Conservation (phyloP, 1,139 yeast species). For the Spathaspora sp. region DNA sequence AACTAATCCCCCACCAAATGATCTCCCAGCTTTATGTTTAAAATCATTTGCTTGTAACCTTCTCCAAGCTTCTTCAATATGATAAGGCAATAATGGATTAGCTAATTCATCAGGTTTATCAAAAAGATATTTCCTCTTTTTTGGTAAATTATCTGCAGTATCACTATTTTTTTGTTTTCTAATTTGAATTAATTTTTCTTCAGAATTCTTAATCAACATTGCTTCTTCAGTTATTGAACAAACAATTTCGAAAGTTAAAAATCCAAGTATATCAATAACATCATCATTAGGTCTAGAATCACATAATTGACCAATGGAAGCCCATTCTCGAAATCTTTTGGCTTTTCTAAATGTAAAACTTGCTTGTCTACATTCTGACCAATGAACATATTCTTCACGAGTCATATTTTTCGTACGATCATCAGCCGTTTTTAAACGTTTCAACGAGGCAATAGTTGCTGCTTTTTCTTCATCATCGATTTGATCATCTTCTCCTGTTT, state of each 20-base stretch:
- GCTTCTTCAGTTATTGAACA: conserved; percentile 94
- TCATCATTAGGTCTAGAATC: conserved; percentile 95
- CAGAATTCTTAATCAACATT: conserved; percentile 70
- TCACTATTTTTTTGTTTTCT: conserved; percentile 24
- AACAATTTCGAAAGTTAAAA: conserved; percentile 92
- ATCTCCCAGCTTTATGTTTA: conserved; percentile 65
- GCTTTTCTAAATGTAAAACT: conserved; percentile 92
- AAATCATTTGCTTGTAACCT: conserved; percentile 64
- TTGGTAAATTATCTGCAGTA: conserved; percentile 21
- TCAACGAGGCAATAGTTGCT: conserved; percentile 84
- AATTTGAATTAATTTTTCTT: conserved; percentile 47
- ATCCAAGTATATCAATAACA: conserved; percentile 93
- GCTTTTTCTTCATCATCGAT: conserved; percentile 88
- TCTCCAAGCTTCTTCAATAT: conserved; percentile 91
- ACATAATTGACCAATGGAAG: conserved; percentile 78
- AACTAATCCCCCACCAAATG: conserved; percentile 72
- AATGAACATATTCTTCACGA: conserved; percentile 93
- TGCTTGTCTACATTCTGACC: conserved; percentile 99
- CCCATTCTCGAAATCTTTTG: conserved; percentile 95
- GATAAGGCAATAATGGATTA: conserved; percentile 78
- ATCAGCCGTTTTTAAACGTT: conserved; percentile 88
- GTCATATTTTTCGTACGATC: conserved; percentile 94
- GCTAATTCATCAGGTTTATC: conserved; percentile 91
- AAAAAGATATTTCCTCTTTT: conserved; percentile 64
- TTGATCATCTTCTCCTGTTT: conserved; percentile 75